These are phyloP conservation scores for Geranium incanum DNA, from an alignment of 441 rosid genomes.

Conservation along the genomic window DNA sequence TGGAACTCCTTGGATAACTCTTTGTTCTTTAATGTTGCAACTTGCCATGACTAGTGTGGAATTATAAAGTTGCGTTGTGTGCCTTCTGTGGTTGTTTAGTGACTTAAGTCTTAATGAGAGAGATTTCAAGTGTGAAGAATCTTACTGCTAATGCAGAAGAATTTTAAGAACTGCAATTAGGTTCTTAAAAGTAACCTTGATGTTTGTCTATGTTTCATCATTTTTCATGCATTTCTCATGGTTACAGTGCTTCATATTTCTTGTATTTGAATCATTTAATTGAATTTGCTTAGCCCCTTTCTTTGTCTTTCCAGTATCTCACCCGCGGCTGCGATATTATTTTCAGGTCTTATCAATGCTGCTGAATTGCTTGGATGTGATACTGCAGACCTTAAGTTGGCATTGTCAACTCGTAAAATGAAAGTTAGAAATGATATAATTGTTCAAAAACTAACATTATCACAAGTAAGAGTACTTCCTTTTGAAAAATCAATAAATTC, in stretches of 20 bases:
- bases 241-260: background rate
- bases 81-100: background rate
- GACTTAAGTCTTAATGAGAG: background rate
- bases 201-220: background rate
- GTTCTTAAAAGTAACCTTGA: background rate
- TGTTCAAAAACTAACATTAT: slow-evolving; percentile 72
- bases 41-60: background rate
- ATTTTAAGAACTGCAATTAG: background rate
- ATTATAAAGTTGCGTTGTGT: background rate
- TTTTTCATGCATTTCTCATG: background rate
- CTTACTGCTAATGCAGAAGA: background rate
- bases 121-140: background rate
- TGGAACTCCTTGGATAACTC: background rate
- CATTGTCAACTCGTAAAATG: slow-evolving; percentile 89
- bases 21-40: background rate
- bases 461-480: slow-evolving; percentile 54
- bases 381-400: slow-evolving; percentile 54
- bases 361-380: slow-evolving; percentile 79
- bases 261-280: background rate
- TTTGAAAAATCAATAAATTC: background rate
- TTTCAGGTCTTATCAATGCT: slow-evolving; percentile 65
- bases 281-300: background rate
- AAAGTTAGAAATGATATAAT: slow-evolving; percentile 87
- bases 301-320: background rate
- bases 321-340: slow-evolving; percentile 18